Base-by-base conservation (phyloP, 2,329 filamentous ascomycete genomes). In the Neocatenulostroma microsporum region DNA sequence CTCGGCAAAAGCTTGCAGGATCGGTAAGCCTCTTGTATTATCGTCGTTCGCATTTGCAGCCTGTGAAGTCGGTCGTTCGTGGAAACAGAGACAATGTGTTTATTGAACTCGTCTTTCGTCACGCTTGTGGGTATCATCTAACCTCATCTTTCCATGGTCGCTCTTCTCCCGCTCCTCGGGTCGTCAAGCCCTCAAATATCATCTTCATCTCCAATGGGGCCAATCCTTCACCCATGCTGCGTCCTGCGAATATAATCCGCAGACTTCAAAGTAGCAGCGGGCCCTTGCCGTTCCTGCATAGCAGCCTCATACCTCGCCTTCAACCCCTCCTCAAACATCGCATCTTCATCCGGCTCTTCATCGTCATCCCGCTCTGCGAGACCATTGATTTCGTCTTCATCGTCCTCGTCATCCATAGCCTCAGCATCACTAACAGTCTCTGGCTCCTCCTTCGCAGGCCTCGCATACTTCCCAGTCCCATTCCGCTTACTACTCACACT, bases 241-340 rank as follows among this genome's bases (percentile, higher is more conserved):
- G 32, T 44, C 21, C 32, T 20, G 27, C 38, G 20, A 18, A 48
- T 46, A 21, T 48, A 46, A 4, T 42, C 39, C 13, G 36, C 39
- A 20, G 19, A 30, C 30, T 18, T 24, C 14, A 36, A 18, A 23
- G 24, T 37, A 23, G 37, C 41, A 2, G 37, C 37, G 8, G 41
- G 31, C 9, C 35, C 40, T 18, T 25, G 19, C 23, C 13, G 10
- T 13, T 77, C 74, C 24, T 71, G 68, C 52, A 93, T 67, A 0
- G 87, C 84, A 28, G 84, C 74, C 56, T 83, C 73, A 57, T 95
- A 96, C 46, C 86, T 71, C 33, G 76, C 68, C 54, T 84, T 78
- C 30, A 94, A 68, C 2, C 83, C 78, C 43, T 80, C 73, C 43
- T 76, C 71, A 45, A 77, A 76, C 18, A 63, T 56, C 10, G 51